These are phyloP conservation scores for Dioscorea cayenensis DNA, from an alignment of 116 monocot genomes.

Conservation along the genomic window DNA sequence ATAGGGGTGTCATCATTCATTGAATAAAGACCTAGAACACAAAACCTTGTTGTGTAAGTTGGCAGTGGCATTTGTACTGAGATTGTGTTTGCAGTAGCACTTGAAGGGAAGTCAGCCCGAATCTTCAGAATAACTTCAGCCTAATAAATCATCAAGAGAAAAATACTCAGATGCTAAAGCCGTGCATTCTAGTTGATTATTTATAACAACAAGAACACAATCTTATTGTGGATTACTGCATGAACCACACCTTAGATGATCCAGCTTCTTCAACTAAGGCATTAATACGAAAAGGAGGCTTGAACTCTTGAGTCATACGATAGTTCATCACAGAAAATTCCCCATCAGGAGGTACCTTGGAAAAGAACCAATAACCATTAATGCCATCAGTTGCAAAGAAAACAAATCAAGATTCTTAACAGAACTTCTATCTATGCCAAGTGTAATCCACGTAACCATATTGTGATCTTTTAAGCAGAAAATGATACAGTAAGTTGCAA, in stretches of 20 bases:
- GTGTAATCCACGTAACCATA: not conserved
- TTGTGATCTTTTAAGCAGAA: not conserved
- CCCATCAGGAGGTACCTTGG: constrained; percentile 91
- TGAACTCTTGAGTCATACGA: constrained; percentile 95
- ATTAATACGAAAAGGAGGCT: constrained; percentile 92
- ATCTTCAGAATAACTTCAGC: constrained; percentile 91
- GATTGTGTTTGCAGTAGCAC: constrained; percentile 75
- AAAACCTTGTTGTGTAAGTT: constrained; percentile 77
- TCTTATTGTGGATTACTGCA: not conserved
- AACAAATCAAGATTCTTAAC: not conserved
- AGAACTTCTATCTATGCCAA: not conserved
- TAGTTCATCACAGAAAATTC: constrained; percentile 99
- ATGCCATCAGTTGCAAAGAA: not conserved
- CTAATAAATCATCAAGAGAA: constrained; percentile 23
- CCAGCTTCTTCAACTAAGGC: constrained; percentile 96
- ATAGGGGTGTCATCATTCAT: not conserved
- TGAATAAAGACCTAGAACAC: not conserved
- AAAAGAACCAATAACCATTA: not conserved
- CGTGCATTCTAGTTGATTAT: not conserved
- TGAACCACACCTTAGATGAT: constrained; percentile 39
- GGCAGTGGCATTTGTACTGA: constrained; percentile 89
- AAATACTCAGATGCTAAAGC: not conserved
- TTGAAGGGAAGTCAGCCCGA: constrained; percentile 77
- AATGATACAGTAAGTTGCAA: not conserved
- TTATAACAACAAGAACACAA: not conserved